Percentiles rank a stretch among this genome's conserved stretches.
Conservation (phyloP, 2,329 filamentous ascomycete species). For the Cytospora piceicola region DNA sequence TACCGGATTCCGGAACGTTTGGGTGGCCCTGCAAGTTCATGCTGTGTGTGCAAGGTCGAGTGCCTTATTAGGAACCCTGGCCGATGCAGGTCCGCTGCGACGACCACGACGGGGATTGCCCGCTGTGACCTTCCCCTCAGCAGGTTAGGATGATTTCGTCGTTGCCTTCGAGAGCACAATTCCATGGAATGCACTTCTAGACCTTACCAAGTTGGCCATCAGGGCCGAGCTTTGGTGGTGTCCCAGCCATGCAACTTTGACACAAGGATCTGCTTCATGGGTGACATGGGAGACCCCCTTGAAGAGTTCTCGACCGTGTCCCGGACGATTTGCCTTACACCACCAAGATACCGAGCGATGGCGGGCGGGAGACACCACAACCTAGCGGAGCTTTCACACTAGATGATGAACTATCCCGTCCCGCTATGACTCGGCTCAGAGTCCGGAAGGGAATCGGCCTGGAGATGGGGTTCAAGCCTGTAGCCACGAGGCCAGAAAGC, state of each 20-base stretch:
- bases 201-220: not conserved
- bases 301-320: not conserved
- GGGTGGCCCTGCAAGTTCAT: not conserved
- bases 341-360: not conserved
- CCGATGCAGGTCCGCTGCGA: slow-evolving; percentile 13
- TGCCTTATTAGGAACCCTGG: slow-evolving; percentile 16
- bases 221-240: not conserved
- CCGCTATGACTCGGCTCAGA: not conserved
- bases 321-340: not conserved
- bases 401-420: not conserved
- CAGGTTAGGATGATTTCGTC: not conserved
- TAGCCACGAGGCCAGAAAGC: slow-evolving; percentile 19
- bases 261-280: slow-evolving; percentile 1
- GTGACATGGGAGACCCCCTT: not conserved
- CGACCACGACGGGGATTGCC: not conserved
- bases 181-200: not conserved
- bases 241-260: not conserved
- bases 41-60: slow-evolving; percentile 4
- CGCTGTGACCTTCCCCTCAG: slow-evolving; percentile 7
- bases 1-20: not conserved
- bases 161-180: not conserved
- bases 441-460: not conserved
- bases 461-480: not conserved
- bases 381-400: not conserved
- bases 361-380: not conserved